Conservation (phyloP, 2,329 filamentous ascomycete species). For the Claviceps sp. region DNA sequence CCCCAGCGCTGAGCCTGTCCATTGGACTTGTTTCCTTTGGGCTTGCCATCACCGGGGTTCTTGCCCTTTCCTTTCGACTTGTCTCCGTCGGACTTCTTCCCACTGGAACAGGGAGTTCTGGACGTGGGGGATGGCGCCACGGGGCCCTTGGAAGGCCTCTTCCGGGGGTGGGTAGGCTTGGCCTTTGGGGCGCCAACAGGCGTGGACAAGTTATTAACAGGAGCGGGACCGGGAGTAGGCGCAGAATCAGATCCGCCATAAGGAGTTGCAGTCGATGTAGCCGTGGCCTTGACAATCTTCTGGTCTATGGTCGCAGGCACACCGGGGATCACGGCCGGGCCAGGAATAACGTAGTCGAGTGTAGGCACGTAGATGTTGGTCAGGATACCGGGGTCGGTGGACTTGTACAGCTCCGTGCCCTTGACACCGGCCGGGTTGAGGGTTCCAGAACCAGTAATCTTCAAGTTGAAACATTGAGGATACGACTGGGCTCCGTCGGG, state of each 20-base stretch:
- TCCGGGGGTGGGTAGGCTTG: neutral
- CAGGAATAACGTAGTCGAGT: slow-evolving; percentile 19
- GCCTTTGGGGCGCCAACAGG: neutral
- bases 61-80: neutral
- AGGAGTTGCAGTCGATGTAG: slow-evolving; percentile 6
- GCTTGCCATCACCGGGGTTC: neutral
- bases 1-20: neutral
- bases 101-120: neutral
- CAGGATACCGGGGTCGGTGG: slow-evolving; percentile 21
- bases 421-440: slow-evolving; percentile 19
- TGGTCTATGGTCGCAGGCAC: slow-evolving; percentile 15
- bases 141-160: too few species aligned
- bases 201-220: neutral
- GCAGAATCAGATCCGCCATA: neutral
- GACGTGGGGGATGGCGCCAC: neutral
- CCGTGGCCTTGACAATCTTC: slow-evolving; percentile 12
- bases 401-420: slow-evolving; percentile 23
- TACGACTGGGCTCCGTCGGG: slow-evolving; percentile 34
- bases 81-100: neutral
- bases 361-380: slow-evolving; percentile 20
- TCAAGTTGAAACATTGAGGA: slow-evolving; percentile 38
- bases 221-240: neutral
- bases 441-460: slow-evolving; percentile 28
- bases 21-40: neutral
- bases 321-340: slow-evolving; percentile 16